These are phyloP conservation scores for Podosphaera leucotricha DNA, from an alignment of 2,329 filamentous ascomycete genomes.

Conservation along the genomic window DNA sequence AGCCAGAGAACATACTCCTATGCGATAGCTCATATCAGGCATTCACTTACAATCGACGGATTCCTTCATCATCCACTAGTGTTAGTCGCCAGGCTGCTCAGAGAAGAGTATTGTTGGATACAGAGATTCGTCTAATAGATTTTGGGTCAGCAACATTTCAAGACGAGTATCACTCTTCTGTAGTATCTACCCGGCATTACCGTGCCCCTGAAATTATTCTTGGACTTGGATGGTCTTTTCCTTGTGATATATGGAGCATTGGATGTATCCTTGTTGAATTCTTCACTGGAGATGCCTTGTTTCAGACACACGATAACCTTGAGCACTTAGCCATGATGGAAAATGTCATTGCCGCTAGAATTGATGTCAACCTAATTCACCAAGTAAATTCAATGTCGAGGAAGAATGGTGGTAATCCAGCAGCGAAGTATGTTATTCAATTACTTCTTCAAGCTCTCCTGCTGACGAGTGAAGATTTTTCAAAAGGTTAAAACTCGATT, in stretches of 20 bases:
- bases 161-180: slow-evolving; percentile 49
- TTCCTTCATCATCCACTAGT: slow-evolving; percentile 40
- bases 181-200: slow-evolving; percentile 47
- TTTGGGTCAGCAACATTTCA: slow-evolving; percentile 52
- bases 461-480: slow-evolving; percentile 32
- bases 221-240: slow-evolving; percentile 46
- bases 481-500: slow-evolving; percentile 40
- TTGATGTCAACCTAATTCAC: slow-evolving; percentile 34
- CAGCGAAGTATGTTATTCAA: slow-evolving; percentile 35
- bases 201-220: slow-evolving; percentile 48
- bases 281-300: slow-evolving; percentile 46
- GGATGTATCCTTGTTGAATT: slow-evolving; percentile 51
- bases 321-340: slow-evolving; percentile 61
- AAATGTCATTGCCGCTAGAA: slow-evolving; percentile 33
- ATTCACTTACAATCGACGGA: slow-evolving; percentile 46
- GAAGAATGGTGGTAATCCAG: slow-evolving; percentile 32
- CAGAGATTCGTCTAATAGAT: slow-evolving; percentile 46
- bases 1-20: slow-evolving; percentile 47
- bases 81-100: slow-evolving; percentile 37
- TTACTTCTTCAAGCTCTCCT: not conserved
- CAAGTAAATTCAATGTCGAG: slow-evolving; percentile 31
- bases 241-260: slow-evolving; percentile 53
- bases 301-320: slow-evolving; percentile 50
- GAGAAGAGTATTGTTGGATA: slow-evolving; percentile 39
- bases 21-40: slow-evolving; percentile 42